Evolutionary conservation across 163 green algal genomes (phyloP).

Genomic region (Chlorella variabilis): DNA sequence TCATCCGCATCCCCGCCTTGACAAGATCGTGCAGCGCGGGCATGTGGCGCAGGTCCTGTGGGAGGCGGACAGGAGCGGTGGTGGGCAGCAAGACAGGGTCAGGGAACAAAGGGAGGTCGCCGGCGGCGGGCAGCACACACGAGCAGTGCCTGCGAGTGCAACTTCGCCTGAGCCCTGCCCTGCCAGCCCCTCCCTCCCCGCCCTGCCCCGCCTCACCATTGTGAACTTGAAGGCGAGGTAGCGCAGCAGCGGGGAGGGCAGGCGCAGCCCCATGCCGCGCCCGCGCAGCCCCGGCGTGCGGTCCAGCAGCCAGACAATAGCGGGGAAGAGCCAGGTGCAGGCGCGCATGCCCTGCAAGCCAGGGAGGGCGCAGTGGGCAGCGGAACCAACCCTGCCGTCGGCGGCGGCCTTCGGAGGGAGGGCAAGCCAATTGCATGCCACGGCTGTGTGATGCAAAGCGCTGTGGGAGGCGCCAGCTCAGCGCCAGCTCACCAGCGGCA

Average conservation of each 20-base stretch:
- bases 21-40: slow-evolving; percentile 67
- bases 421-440: too few species aligned
- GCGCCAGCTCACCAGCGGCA: slow-evolving; percentile 43
- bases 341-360: slow-evolving; percentile 9
- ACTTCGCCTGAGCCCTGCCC: too few species aligned
- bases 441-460: too few species aligned
- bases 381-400: background rate
- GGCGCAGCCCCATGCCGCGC: slow-evolving; percentile 56
- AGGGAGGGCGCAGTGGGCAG: background rate
- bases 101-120: too few species aligned
- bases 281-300: slow-evolving; percentile 19
- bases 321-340: slow-evolving; percentile 39
- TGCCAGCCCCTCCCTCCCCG: too few species aligned
- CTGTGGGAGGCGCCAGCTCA: too few species aligned
- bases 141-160: too few species aligned
- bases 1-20: slow-evolving; percentile 22
- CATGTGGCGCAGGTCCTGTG: slow-evolving; percentile 68
- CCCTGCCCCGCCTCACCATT: background rate
- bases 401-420: too few species aligned
- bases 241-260: slow-evolving; percentile 75
- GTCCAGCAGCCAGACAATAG: slow-evolving; percentile 24
- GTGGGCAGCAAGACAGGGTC: too few species aligned
- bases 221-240: slow-evolving; percentile 82
- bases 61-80: background rate
- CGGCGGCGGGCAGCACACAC: too few species aligned